Base-by-base conservation (phyloP, 2,329 filamentous ascomycete genomes). In the Arachnopeziza araneosa region DNA sequence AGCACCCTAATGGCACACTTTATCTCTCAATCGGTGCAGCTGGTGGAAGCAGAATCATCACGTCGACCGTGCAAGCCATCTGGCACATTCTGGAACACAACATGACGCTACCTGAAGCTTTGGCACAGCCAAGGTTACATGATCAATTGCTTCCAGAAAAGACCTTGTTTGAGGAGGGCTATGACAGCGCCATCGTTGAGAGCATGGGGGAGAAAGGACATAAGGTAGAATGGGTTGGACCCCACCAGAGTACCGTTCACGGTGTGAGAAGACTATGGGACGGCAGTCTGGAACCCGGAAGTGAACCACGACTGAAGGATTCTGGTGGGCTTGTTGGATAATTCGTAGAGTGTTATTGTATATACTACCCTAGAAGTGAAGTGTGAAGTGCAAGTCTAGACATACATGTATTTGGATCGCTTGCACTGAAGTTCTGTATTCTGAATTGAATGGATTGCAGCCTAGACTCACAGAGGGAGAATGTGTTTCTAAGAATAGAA, bases 31-130 rank as follows among this genome's bases (percentile, higher is more conserved):
- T 90, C 8, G 91, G 91, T 50, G 87, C 90, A 0, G 90, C 91
- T 0, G 92, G 92, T 32, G 92, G 91, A 2, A 90, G 85, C 22
- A 83, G 90, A 26, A 96, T 96, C 76, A 91, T 93, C 71, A 93
- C 90, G 0, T 77, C 89, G 2, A 93, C 89, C 0, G 80, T 91
- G 8, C 90, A 91, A 71, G 86, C 86, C 49, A 76, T 92, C 5
- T 87, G 90, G 75, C 83, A 91, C 69, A 80, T 90, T 6, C 76
- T 96, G 2, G 88, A 93, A 68, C 80, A 84, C 63, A 71, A 68
- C 17, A 77, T 86, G 74, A 83, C 80, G 0, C 79, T 86, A 5
- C 73, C 76, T 0, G 77, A 88, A 55, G 88, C 90, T 0, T 78
- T 96, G 17, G 78, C 77, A 0, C 74, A 81, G 68, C 89, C 89